Conservation (phyloP, 2,329 filamentous ascomycete genomes). For the Fusarium floridanum region DNA sequence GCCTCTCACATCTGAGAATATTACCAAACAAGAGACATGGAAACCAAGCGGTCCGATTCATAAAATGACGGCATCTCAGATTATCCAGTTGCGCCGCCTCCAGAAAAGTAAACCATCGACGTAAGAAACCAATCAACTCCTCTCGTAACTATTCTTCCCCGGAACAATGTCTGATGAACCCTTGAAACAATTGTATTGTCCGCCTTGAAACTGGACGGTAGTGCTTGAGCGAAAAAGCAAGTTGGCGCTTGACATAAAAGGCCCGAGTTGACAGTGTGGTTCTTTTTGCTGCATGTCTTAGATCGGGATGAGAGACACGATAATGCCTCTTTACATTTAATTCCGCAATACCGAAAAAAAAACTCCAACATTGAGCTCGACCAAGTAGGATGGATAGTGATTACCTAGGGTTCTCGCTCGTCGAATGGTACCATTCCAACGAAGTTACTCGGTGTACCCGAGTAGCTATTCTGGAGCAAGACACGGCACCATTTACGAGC, state of each 20-base stretch:
- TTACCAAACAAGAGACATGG: background rate
- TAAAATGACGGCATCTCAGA: background rate
- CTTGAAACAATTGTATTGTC: background rate
- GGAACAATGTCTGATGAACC: background rate
- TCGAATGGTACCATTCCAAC: background rate
- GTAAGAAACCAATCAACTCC: background rate
- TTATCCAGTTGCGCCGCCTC: background rate
- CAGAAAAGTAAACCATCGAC: background rate
- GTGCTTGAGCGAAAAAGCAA: constrained; percentile 1
- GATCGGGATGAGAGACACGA: background rate
- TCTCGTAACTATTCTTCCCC: background rate
- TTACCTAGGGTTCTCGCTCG: no score
- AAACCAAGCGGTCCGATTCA: background rate
- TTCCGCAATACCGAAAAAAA: no score
- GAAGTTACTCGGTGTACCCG: no score
- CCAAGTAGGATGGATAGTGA: background rate
- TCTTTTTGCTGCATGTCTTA: background rate
- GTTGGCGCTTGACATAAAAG: background rate
- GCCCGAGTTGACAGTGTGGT: background rate
- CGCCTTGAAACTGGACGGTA: background rate
- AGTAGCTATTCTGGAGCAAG: background rate
- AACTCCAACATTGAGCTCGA: background rate
- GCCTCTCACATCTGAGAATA: background rate
- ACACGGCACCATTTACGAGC: background rate
- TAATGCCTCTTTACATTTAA: background rate